Percentiles rank a stretch among this genome's conserved stretches.
phyloP scores from a whole-genome alignment of 306 rosid species.

The Chamaecrista fasciculata region DNA sequence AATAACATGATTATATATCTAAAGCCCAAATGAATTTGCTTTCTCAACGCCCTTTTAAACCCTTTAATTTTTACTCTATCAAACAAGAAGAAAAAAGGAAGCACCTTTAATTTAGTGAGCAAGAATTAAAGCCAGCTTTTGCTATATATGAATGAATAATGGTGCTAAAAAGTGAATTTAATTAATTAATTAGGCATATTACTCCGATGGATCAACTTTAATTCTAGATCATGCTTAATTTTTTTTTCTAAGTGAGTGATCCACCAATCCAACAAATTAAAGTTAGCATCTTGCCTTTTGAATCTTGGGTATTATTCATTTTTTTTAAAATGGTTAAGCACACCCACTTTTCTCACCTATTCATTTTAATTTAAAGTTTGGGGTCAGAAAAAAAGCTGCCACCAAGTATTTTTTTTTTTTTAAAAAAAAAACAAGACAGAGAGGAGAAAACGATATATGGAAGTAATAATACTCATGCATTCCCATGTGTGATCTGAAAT shows the following conservation, averaged over 20 bases:
- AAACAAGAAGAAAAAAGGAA: slow-evolving; percentile 24
- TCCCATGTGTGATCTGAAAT: slow-evolving; percentile 38
- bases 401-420: no score
- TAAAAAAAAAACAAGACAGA: slow-evolving; percentile 11
- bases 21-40: slow-evolving; percentile 32
- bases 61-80: slow-evolving; percentile 23
- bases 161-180: slow-evolving; percentile 32
- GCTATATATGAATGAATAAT: no score
- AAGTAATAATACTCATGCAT: slow-evolving; percentile 30
- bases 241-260: slow-evolving; percentile 18
- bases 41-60: slow-evolving; percentile 36
- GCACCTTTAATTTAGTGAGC: slow-evolving; percentile 17
- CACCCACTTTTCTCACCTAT: slow-evolving; percentile 31
- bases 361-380: slow-evolving; percentile 21
- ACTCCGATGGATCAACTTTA: slow-evolving; percentile 30
- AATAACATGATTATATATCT: slow-evolving; percentile 27
- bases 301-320: slow-evolving; percentile 36
- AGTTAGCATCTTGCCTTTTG: no score
- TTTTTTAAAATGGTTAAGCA: slow-evolving; percentile 25
- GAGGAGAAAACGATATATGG: slow-evolving; percentile 15
- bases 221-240: slow-evolving; percentile 39
- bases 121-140: slow-evolving; percentile 35
- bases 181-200: no score
- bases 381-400: slow-evolving; percentile 43
- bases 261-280: no score